phyloP scores from a whole-genome alignment of 306 rosid genomes.

The Leucaena leucocephala region DNA sequence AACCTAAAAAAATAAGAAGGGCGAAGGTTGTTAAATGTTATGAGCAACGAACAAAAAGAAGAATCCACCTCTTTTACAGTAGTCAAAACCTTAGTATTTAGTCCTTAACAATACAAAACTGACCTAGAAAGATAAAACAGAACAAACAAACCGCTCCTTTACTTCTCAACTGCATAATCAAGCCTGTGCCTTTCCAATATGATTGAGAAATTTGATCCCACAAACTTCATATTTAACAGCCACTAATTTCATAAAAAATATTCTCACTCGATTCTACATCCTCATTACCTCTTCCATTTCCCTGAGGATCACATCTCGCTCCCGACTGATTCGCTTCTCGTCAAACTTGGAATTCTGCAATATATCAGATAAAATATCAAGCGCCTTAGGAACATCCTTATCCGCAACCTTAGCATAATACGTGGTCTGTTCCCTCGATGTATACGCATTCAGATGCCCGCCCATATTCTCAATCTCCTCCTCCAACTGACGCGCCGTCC shows the following conservation, averaged over 20 bases:
- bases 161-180: too few relatives aligned
- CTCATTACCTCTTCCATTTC: constrained; percentile 91
- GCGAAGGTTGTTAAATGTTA: too few relatives aligned
- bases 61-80: too few relatives aligned
- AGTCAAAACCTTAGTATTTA: too few relatives aligned
- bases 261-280: background rate
- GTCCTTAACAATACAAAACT: too few relatives aligned
- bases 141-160: too few relatives aligned
- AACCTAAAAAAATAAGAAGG: background rate
- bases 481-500: constrained; percentile 71
- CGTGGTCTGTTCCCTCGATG: constrained; percentile 88
- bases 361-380: constrained; percentile 78
- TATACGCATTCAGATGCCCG: constrained; percentile 89
- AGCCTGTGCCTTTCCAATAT: too few relatives aligned
- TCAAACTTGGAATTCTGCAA: constrained; percentile 87
- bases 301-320: constrained; percentile 85
- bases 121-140: too few relatives aligned
- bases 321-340: constrained; percentile 68
- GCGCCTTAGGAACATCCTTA: constrained; percentile 70
- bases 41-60: too few relatives aligned
- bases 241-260: background rate
- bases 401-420: constrained; percentile 83
- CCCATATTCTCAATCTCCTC: constrained; percentile 99
- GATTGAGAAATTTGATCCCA: too few relatives aligned
- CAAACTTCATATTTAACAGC: background rate